These are phyloP conservation scores for Trichocladium antarcticum DNA, from an alignment of 495 filamentous ascomycete genomes.

Conservation along the genomic window DNA sequence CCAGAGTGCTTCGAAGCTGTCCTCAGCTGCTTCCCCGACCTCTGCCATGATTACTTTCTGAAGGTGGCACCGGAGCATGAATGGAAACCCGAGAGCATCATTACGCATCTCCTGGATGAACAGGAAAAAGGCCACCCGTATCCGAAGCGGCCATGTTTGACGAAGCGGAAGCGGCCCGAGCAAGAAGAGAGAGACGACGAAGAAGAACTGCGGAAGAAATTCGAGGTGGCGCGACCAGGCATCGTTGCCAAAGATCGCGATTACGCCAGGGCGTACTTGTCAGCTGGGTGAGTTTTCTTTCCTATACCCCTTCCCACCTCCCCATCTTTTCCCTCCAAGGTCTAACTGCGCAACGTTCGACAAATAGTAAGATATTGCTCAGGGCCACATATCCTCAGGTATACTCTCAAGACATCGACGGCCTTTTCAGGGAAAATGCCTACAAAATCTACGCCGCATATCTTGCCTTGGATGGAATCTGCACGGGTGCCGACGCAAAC, in stretches of 20 bases:
- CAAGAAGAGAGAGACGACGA: conserved; percentile 10
- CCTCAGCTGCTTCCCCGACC: conserved; percentile 29
- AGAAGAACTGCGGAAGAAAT: conserved; percentile 5
- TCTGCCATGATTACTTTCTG: conserved; percentile 26
- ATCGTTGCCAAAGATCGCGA: background rate
- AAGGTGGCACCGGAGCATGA: conserved; percentile 4
- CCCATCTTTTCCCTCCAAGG: background rate
- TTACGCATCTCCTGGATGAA: conserved; percentile 24
- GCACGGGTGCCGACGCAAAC: background rate
- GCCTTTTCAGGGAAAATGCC: conserved; percentile 7
- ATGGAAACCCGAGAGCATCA: conserved; percentile 14
- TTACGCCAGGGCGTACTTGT: conserved; percentile 11
- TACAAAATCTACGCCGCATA: conserved; percentile 25
- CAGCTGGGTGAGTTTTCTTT: conserved; percentile 10
- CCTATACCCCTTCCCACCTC: background rate
- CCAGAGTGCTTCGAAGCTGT: conserved; percentile 17
- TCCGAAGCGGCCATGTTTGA: conserved; percentile 17
- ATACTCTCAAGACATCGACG: conserved; percentile 15
- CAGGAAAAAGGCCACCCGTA: conserved; percentile 27
- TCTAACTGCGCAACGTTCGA: background rate
- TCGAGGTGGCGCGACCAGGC: background rate
- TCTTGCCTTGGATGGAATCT: conserved; percentile 18
- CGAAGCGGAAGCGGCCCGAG: conserved; percentile 29
- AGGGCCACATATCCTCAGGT: conserved; percentile 17
- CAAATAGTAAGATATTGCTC: conserved; percentile 19